Evolutionary conservation across 306 rosid genomes (phyloP), one percentile per base, ranked within the genome.

Genomic region (Geum urbanum): DNA sequence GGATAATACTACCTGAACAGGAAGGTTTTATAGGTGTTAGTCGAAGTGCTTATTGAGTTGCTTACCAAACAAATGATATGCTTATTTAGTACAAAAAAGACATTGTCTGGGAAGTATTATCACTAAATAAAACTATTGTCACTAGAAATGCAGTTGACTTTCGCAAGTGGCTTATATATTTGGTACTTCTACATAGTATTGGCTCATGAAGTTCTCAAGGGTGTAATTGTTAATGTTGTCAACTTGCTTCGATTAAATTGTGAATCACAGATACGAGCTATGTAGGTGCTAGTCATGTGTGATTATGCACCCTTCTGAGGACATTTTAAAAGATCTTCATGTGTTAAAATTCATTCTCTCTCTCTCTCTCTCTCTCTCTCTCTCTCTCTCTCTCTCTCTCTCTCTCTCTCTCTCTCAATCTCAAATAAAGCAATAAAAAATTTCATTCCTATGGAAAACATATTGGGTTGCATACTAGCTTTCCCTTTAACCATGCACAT

Each of bases 401-500:
- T n/a, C n/a, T n/a, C n/a, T n/a, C n/a, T n/a, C n/a, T n/a, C n/a
- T n/a, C n/a, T n/a, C n/a, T n/a, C n/a, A n/a, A n/a, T n/a, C n/a
- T n/a, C n/a, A n/a, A n/a, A 49, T 41, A 20, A 27, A 39, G 70
- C 44, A 63, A 27, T 27, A 50, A 7, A 41, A 72, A 9, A 1
- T 27, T 19, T 71, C 62, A 51, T 11, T 41, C 46, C 9, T 47
- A 51, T 50, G 40, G 15, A 52, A 20, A 41, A 60, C 69, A 51
- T 53, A 9, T 53, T 19, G 18, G 45, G 2, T 70, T 64, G 16
- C 63, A 37, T 57, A 54, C 72, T 70, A 71, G 41, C 37, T 61
- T 61, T 51, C 60, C 8, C 37, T 58, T 69, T 77, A 47, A 54
- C 47, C 47, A 56, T 9, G 67, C 44, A 61, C 58, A 52, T 54